phyloP scores from a whole-genome alignment of 352 stramenopile genomes.

The Elongisporangium prolatum region DNA sequence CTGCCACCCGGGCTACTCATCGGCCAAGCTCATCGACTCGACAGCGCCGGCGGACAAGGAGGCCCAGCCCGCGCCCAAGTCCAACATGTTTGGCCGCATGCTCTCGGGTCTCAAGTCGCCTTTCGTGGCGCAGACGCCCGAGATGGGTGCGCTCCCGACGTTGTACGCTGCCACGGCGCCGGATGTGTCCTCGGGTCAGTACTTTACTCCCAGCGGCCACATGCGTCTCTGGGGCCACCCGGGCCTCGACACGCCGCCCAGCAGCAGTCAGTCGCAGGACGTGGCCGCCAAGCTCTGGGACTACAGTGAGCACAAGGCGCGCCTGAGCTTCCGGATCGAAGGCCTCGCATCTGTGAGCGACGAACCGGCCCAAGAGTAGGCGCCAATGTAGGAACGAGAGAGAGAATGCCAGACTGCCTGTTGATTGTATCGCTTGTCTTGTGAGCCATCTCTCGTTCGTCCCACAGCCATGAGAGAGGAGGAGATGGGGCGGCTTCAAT shows the following conservation, averaged over 20 bases:
- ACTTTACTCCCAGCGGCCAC: no score
- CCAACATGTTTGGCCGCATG: conserved; percentile 13
- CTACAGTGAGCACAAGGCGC: not conserved
- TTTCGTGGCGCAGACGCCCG: conserved; percentile 12
- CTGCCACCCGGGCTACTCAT: conserved; percentile 27
- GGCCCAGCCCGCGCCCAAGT: not conserved
- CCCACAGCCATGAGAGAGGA: not conserved
- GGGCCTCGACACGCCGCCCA: no score
- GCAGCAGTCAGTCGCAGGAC: not conserved
- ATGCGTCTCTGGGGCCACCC: no score
- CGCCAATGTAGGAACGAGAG: not conserved
- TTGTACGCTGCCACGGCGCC: conserved; percentile 35
- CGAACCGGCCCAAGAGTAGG: not conserved
- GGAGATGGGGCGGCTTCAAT: not conserved
- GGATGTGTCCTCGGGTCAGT: conserved; percentile 9
- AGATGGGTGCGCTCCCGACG: conserved; percentile 35
- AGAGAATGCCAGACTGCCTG: not conserved
- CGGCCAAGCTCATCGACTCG: conserved; percentile 20
- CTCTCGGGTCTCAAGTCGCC: conserved; percentile 5
- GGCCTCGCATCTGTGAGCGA: not conserved
- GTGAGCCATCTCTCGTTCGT: not conserved
- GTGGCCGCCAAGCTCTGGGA: conserved; percentile 2
- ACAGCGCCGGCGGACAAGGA: conserved; percentile 6
- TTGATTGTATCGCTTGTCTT: not conserved
- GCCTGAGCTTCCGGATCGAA: not conserved